These are phyloP conservation scores for Penicillium bovifimosum DNA, from an alignment of 495 filamentous ascomycete species.

Conservation along the genomic window DNA sequence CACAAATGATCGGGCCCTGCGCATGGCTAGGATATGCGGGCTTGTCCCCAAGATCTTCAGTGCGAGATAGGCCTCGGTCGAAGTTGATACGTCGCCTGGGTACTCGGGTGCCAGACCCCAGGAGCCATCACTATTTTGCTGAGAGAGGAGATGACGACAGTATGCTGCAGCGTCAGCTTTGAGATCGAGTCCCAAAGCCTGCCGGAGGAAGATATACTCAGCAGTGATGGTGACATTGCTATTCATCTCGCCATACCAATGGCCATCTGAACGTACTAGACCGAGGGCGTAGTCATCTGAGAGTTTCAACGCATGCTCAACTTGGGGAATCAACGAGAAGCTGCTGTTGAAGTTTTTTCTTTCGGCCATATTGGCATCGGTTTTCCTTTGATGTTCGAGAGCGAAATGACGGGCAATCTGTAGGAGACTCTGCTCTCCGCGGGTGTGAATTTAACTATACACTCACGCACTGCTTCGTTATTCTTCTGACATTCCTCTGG, in stretches of 20 bases:
- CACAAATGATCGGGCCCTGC: slow-evolving; percentile 24
- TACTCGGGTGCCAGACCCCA: slow-evolving; percentile 34
- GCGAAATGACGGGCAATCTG: background rate
- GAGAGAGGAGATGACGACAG: slow-evolving; percentile 15
- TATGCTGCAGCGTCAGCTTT: slow-evolving; percentile 8
- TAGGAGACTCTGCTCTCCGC: background rate
- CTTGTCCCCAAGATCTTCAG: slow-evolving; percentile 33
- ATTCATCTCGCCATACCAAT: slow-evolving; percentile 35
- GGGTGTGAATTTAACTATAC: background rate
- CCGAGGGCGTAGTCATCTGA: background rate
- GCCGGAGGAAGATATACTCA: slow-evolving; percentile 32
- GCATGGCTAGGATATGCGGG: slow-evolving; percentile 18
- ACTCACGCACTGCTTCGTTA: too few relatives aligned
- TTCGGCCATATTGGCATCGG: background rate
- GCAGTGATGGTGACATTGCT: slow-evolving; percentile 32
- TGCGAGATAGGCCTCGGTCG: slow-evolving; percentile 37
- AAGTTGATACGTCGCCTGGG: slow-evolving; percentile 35
- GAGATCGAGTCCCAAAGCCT: slow-evolving; percentile 24
- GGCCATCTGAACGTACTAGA: slow-evolving; percentile 21
- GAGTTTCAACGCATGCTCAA: slow-evolving; percentile 3
- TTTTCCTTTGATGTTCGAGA: background rate
- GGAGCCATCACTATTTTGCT: slow-evolving; percentile 35
- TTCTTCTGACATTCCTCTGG: too few relatives aligned
- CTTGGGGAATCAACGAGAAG: background rate
- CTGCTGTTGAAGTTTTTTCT: background rate